phyloP scores from a whole-genome alignment of 2,329 filamentous ascomycete genomes.

The Davidsoniella australis region DNA sequence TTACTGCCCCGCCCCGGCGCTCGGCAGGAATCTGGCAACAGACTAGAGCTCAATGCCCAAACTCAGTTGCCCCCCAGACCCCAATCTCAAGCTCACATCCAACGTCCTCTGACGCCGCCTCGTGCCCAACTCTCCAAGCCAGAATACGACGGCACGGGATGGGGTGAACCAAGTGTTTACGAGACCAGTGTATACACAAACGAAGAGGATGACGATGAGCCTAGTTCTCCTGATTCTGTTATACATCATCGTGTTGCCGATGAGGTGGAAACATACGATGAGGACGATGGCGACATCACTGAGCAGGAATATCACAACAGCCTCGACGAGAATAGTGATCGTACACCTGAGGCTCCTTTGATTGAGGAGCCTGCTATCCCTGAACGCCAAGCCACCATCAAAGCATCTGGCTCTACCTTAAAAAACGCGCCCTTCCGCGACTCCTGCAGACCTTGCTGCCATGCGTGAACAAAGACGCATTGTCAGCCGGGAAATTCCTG shows the following conservation, averaged over 20 bases:
- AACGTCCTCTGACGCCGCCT: conserved; percentile 30
- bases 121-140: conserved; percentile 31
- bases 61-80: not conserved
- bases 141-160: conserved; percentile 46
- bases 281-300: conserved; percentile 20
- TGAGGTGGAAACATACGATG: conserved; percentile 18
- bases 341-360: conserved; percentile 23
- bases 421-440: conserved; percentile 83
- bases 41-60: not conserved
- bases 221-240: conserved; percentile 72
- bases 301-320: conserved; percentile 15
- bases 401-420: conserved; percentile 67
- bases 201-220: conserved; percentile 39
- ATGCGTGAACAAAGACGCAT: conserved; percentile 79
- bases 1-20: conserved; percentile 17
- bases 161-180: conserved; percentile 31
- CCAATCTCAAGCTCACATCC: conserved; percentile 4
- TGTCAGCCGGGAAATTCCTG: conserved; percentile 58
- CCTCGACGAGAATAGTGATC: conserved; percentile 16
- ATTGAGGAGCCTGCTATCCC: conserved; percentile 50
- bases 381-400: conserved; percentile 73
- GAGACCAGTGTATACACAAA: conserved; percentile 18
- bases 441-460: conserved; percentile 62
- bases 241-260: conserved; percentile 56
- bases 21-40: conserved; percentile 1